These are phyloP conservation scores for Dothiorella sarmentorum DNA, from an alignment of 2,329 filamentous ascomycete genomes.

Conservation along the genomic window DNA sequence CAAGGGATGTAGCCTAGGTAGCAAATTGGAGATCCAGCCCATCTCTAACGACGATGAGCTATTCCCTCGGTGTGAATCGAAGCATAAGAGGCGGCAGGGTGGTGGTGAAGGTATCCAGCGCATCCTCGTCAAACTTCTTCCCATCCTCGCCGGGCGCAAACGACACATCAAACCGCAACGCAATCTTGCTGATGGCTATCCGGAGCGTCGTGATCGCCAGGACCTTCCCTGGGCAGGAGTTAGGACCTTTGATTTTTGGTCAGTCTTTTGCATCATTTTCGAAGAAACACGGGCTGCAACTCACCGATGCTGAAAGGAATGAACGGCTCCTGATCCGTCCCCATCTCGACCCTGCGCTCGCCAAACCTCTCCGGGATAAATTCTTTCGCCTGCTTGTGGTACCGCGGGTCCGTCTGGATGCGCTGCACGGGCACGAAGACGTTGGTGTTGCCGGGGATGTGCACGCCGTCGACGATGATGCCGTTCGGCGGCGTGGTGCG, in stretches of 20 bases:
- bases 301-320: conserved; percentile 20
- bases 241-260: conserved; percentile 46
- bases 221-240: conserved; percentile 70
- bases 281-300: background rate
- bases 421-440: conserved; percentile 24
- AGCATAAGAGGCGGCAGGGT: background rate
- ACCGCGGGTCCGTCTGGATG: conserved; percentile 29
- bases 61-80: background rate
- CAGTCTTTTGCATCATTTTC: no score
- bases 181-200: conserved; percentile 57
- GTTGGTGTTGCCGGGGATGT: conserved; percentile 33
- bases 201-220: conserved; percentile 66
- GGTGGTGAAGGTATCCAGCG: conserved; percentile 32
- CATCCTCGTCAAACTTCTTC: conserved; percentile 29
- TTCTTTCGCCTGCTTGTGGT: conserved; percentile 20
- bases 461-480: conserved; percentile 31
- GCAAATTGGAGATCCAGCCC: no score
- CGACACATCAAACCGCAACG: conserved; percentile 59
- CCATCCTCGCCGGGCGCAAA: conserved; percentile 39
- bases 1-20: no score
- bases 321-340: conserved; percentile 23
- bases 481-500: conserved; percentile 39
- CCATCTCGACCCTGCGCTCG: conserved; percentile 22
- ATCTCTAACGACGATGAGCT: no score
- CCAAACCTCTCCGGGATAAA: conserved; percentile 25